phyloP scores from a whole-genome alignment of 129 eudicot genomes.

The Flaveria robusta region DNA sequence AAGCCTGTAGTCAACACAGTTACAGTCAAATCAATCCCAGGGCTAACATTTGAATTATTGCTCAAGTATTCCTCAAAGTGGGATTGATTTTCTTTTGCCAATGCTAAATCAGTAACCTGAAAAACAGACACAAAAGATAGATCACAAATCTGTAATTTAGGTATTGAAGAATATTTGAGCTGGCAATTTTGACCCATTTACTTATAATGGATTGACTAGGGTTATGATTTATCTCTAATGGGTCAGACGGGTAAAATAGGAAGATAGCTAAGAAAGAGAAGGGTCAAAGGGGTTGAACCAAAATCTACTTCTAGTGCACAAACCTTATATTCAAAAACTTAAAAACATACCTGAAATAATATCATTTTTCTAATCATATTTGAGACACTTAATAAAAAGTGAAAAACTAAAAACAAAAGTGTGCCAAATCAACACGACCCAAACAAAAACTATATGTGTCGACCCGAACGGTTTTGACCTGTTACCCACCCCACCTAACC shows the following conservation, averaged over 20 bases:
- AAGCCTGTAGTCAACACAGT: conserved; percentile 85
- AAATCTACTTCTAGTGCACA: background rate
- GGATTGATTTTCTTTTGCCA: conserved; percentile 84
- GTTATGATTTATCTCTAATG: background rate
- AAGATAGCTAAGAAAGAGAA: background rate
- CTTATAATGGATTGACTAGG: background rate
- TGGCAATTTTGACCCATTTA: background rate
- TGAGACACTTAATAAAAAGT: background rate
- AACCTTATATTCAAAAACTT: background rate
- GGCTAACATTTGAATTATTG: conserved; percentile 54
- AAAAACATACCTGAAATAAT: too few species aligned
- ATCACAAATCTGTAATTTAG: background rate
- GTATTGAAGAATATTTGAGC: background rate
- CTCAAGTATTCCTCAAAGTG: conserved; percentile 71
- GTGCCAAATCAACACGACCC: background rate
- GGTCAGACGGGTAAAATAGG: background rate
- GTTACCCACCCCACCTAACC: background rate
- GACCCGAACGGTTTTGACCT: background rate
- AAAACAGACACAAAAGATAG: conserved; percentile 18
- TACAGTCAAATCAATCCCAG: conserved; percentile 78
- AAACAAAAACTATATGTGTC: background rate
- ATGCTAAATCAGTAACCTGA: conserved; percentile 82
- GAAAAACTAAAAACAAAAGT: background rate
- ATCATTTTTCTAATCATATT: background rate
- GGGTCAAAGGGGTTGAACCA: background rate